Conservation (phyloP, 2,329 filamentous ascomycete species). For the Aspergillus sp. region DNA sequence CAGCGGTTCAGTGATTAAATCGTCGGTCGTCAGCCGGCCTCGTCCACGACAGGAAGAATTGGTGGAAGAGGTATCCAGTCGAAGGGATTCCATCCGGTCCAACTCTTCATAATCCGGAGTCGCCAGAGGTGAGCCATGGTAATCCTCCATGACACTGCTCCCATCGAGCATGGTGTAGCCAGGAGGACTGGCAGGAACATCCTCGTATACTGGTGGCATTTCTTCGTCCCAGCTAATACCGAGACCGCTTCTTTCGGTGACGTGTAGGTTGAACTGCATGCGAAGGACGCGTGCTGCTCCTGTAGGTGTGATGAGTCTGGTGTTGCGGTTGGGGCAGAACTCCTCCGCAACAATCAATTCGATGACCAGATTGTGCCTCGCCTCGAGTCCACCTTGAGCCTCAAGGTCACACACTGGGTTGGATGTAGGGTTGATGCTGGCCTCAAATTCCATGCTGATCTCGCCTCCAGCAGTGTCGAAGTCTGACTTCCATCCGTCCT, state of each 20-base stretch:
- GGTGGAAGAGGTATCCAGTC: conserved; percentile 33
- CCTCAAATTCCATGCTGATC: conserved; percentile 78
- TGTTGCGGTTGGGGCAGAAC: conserved; percentile 69
- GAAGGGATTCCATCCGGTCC: conserved; percentile 43
- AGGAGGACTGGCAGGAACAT: conserved; percentile 85
- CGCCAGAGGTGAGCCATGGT: conserved; percentile 43
- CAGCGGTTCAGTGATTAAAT: conserved; percentile 24
- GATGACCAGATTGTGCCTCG: conserved; percentile 82
- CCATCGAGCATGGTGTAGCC: conserved; percentile 54
- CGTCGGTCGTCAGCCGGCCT: conserved; percentile 33
- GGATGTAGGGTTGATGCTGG: conserved; percentile 59
- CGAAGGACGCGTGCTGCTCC: conserved; percentile 86
- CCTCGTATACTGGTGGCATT: conserved; percentile 87
- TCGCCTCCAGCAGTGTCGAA: conserved; percentile 67
- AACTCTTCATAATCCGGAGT: conserved; percentile 48
- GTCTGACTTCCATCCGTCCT: conserved; percentile 86
- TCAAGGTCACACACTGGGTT: conserved; percentile 78
- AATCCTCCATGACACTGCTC: conserved; percentile 48
- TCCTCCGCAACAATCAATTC: conserved; percentile 95
- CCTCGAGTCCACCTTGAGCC: conserved; percentile 70
- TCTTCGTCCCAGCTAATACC: conserved; percentile 98
- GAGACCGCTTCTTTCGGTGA: conserved; percentile 81
- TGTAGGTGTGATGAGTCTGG: conserved; percentile 76
- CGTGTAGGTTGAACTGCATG: conserved; percentile 81
- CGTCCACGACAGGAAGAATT: conserved; percentile 30